phyloP scores from a whole-genome alignment of 768 basidiomycete genomes.

The Galerina sulciceps region DNA sequence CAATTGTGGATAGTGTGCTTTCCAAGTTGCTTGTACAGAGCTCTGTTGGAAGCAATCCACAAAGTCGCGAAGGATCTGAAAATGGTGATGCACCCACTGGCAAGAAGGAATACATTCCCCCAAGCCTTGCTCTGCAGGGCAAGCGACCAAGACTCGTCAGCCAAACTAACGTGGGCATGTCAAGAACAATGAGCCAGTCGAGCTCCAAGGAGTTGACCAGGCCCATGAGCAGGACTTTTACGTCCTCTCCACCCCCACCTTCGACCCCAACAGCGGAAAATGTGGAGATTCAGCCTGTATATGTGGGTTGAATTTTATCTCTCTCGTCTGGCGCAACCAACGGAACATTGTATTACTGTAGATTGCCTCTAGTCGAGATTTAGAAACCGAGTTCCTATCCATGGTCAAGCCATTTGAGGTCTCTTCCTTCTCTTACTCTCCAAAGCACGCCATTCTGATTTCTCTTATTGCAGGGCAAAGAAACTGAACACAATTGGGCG shows the following conservation, averaged over 20 bases:
- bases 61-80: constrained; percentile 64
- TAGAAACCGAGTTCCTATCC: constrained; percentile 81
- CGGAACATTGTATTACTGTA: constrained; percentile 27
- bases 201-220: constrained; percentile 54
- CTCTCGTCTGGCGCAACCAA: not conserved
- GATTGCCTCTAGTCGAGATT: constrained; percentile 85
- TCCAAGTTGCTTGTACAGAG: constrained; percentile 60
- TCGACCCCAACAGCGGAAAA: constrained; percentile 43
- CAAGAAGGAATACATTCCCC: constrained; percentile 73
- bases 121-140: constrained; percentile 66
- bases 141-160: constrained; percentile 51
- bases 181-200: constrained; percentile 53
- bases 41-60: constrained; percentile 44
- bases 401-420: constrained; percentile 88
- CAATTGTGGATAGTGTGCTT: constrained; percentile 82
- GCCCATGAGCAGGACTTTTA: constrained; percentile 65
- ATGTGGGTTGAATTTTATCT: constrained; percentile 50
- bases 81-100: constrained; percentile 48
- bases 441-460: not conserved
- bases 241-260: constrained; percentile 44
- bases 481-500: constrained; percentile 96
- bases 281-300: constrained; percentile 63
- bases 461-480: constrained; percentile 70
- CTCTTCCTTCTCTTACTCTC: constrained; percentile 16
- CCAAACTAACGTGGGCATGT: constrained; percentile 31